These are phyloP conservation scores for Bipolaris zeicola DNA, from an alignment of 2,329 filamentous ascomycete genomes.

Conservation along the genomic window DNA sequence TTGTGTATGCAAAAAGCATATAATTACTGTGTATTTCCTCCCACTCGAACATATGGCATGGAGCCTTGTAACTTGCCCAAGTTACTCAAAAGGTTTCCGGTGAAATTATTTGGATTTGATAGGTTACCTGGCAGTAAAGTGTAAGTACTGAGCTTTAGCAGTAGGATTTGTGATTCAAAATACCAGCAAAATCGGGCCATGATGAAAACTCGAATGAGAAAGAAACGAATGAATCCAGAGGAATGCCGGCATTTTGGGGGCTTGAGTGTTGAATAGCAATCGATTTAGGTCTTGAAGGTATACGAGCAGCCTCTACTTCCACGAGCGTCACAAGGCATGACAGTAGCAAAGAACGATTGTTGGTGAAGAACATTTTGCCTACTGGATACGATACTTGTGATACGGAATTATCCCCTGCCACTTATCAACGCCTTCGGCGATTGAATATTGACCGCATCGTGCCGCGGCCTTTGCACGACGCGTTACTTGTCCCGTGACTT, in stretches of 20 bases:
- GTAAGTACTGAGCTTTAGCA: neutral
- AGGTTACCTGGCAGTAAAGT: constrained; percentile 51
- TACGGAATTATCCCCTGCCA: neutral
- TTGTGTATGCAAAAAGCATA: constrained; percentile 53
- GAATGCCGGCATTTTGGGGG: constrained; percentile 3
- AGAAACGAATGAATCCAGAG: constrained; percentile 8
- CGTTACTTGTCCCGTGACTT: neutral
- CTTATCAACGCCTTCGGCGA: constrained; percentile 5
- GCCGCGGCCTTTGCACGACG: constrained; percentile 1
- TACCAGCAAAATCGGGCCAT: constrained; percentile 12
- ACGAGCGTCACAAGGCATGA: neutral
- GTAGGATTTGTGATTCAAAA: no score
- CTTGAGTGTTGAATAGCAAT: constrained; percentile 1
- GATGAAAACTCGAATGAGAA: constrained; percentile 10
- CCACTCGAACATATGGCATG: constrained; percentile 66
- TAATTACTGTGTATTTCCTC: constrained; percentile 69
- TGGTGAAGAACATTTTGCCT: neutral
- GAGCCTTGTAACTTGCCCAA: constrained; percentile 59
- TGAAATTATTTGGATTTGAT: constrained; percentile 63
- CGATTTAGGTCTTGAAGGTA: neutral
- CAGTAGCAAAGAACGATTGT: neutral
- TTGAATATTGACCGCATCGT: neutral
- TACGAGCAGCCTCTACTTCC: neutral
- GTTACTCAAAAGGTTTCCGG: constrained; percentile 64
- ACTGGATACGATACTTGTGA: neutral